Base-by-base conservation (phyloP, 2,329 filamentous ascomycete species). In the Botrytis cinerea region DNA sequence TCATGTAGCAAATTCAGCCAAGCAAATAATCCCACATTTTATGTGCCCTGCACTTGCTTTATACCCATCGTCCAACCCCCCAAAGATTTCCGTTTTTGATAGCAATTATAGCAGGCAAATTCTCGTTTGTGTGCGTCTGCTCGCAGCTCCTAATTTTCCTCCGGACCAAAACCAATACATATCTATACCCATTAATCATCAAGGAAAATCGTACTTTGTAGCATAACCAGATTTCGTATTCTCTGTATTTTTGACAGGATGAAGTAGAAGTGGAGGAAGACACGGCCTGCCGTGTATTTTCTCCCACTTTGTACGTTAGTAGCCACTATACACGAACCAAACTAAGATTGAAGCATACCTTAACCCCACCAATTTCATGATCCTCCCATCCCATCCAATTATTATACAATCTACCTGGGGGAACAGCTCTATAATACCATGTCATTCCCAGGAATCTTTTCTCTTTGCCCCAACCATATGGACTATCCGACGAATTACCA, bases 311-410 rank as follows among this genome's bases (percentile, higher is more conserved):
- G 9, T 45, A 18, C 16, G 10, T 71, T 25, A 62, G 63, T 28
- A 62, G 45, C 6, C 6, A 2, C 10, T 40, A 16, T 1, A 14
- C 10, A 32, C 2, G 35, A 38, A 16, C 10, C 12, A 75, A 35
- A 57, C 2, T 43, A n/a, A 28, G 4, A 25, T 43, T 46, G n/a
- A 67, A 59, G 71, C 75, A 62, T 74, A 79, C 79, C 75, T 78
- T 82, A 57, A 81, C 75, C 2, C 88, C 89, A 28, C 88, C 89
- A 35, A 88, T 82, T 20, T 81, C 84, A 20, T 84, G 86, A 77
- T 90, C 88, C 74, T 85, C 83, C 81, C 87, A 89, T 32, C 89
- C 89, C 83, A 90, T 85, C 85, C 88, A 89, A 81, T 90, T 90
- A 82, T 89, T 88, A 81, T 87, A 90, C 59, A 91, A 79, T 60